Evolutionary conservation across 1,139 yeast species (phyloP), one percentile per base, ranked within the genome.

Genomic region (Candida freyschussii): DNA sequence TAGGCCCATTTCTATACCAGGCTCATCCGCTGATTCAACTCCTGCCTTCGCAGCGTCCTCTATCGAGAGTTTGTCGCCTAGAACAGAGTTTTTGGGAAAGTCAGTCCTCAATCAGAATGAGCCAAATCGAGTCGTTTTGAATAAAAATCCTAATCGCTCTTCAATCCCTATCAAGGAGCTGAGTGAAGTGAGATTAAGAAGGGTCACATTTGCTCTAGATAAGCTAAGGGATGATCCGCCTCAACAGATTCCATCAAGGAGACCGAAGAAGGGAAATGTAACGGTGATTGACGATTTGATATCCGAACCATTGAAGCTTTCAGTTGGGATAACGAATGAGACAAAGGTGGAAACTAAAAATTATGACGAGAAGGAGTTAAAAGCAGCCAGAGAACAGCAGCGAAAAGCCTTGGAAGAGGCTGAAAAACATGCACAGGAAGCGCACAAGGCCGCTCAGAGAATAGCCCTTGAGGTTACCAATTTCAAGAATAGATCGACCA

Each of bases 221-320:
- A 71, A 77, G 39, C 67, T 86, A 32, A 61, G 67, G 1, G 68
- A 65, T 41, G 96, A 89, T 56, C 97, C 97, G 2, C 96, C 95
- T 24, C 97, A 89, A 53, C 96, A 87, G 56, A 83, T 89, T 40
- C 97, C 97, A 1, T 82, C 95, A 1, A 65, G 95, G 46, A 71
- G 79, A 40, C 96, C 96, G 3, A 71, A 73, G 44, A 71, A 71
- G 44, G 96, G 96, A 4, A 79, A 84, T 50, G 89, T 87, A 7
- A 55, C 81, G 23, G 75, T 86, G 10, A 86, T 89, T 0, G 85
- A 79, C 30, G 91, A 82, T 50, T 18, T 50, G 59, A 48, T 48
- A 78, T 21, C 79, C 0, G 76, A 76, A 2, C 77, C 83, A 1
- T 75, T 83, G 16, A 60, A 78, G 42, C 62, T 82, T 20, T 72